Base-by-base conservation (phyloP, 176 grass and related monocot species). In the Pontederia paniculata region DNA sequence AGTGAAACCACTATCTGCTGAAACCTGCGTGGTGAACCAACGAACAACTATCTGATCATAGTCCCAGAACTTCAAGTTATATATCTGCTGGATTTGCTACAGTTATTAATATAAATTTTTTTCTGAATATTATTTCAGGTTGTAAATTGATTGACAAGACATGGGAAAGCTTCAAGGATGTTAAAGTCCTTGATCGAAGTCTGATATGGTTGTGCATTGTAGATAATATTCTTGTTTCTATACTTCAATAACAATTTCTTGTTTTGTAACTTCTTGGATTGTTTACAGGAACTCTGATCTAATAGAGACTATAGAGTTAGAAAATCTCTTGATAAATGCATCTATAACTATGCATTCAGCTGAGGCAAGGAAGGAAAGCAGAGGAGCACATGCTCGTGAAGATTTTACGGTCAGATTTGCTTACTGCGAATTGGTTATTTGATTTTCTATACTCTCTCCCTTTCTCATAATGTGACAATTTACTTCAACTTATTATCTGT, bases 261-360 rank as follows among this genome's bases (percentile, higher is more conserved):
- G 60, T 13, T 23, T 22, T 42, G 20, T 63, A 48, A 63, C 47
- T 15, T 14, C 42, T 48, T 9, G 1, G 45, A 22, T 13, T 63
- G 18, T 14, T 63, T 19, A 28, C 61, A 96, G 90, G 90, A 95
- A 95, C 68, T 95, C 90, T 12, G 90, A 95, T 72, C 67, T 95
- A 67, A 83, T 95, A 58, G 90, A 95, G 76, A 89, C 90, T 59
- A 52, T 95, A 31, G 90, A 95, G 63, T 68, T 95, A 48, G 85
- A 95, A 75, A 95, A 95, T 71, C 70, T 95, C 9, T 70, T 95
- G 72, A 95, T 95, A 63, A 95, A 95, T 71, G 90, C 90, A 76
- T 86, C 65, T 67, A 78, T 95, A 70, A 95, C 85, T 52, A 95
- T 95, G 85, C 42, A 89, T 73, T 95, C 90, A 44, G 85, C 90